These are phyloP conservation scores for Claviceps purpurea DNA, from an alignment of 2,329 filamentous ascomycete genomes.

Conservation along the genomic window DNA sequence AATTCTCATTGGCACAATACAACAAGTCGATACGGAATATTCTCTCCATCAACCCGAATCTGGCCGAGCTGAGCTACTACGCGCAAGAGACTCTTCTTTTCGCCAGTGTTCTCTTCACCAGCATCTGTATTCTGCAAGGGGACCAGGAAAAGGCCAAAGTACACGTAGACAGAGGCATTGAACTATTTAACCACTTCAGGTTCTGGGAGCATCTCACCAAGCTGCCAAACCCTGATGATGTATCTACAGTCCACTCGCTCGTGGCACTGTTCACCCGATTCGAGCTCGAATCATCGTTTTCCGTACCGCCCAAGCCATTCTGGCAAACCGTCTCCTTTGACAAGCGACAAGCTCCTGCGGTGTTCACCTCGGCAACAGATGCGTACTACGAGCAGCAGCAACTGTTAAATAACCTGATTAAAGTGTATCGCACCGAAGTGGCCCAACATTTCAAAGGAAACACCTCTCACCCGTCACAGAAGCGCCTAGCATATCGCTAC, in stretches of 20 bases:
- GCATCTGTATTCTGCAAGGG: constrained; percentile 7
- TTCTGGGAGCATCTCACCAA: constrained; percentile 5
- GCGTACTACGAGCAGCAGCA: constrained; percentile 3
- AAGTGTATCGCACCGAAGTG: constrained; percentile 1
- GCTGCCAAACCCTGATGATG: background rate
- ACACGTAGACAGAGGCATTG: constrained; percentile 5
- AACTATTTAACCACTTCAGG: constrained; percentile 7
- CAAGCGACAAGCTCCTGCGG: background rate
- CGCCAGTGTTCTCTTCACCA: constrained; percentile 6
- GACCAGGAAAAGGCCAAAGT: constrained; percentile 6
- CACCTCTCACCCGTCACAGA: background rate
- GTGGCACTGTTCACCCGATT: constrained; percentile 7
- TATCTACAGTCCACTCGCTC: constrained; percentile 4
- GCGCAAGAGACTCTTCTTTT: constrained; percentile 8
- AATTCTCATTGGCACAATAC: constrained; percentile 8
- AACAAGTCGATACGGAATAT: constrained; percentile 7
- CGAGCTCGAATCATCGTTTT: constrained; percentile 3
- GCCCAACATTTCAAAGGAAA: background rate
- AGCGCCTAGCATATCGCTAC: background rate
- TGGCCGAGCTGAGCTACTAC: background rate
- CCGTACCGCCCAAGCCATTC: background rate
- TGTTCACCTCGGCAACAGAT: background rate
- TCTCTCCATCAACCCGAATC: constrained; percentile 1
- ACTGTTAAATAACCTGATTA: constrained; percentile 2
- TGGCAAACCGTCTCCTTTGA: constrained; percentile 1